Evolutionary conservation across 2,329 filamentous ascomycete genomes (phyloP), one percentile per base, ranked within the genome.

Genomic region (Cladosporium halotolerans): DNA sequence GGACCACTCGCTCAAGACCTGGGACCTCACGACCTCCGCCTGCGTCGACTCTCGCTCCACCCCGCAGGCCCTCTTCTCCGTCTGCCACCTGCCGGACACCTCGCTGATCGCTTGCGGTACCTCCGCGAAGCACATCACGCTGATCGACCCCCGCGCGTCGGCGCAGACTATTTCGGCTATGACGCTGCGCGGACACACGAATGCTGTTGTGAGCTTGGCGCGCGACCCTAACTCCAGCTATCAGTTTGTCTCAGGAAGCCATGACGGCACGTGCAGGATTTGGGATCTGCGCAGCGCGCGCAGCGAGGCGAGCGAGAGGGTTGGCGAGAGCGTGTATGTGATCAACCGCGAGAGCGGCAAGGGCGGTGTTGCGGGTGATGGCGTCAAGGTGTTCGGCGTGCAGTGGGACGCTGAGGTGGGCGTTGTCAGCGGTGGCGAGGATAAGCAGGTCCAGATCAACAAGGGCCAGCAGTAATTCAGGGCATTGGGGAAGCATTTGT

Each of bases 361-460:
- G 14, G 43, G 45, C n/a, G 51, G 43, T 14, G 40, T 52, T 46
- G 51, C 39, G 85, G 83, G 7, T 2, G 88, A 93, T 55, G 90
- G 90, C 19, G 82, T 85, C 57, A 97, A 97, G 79, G 89, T 99
- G 45, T 89, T 97, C 70, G 81, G 83, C 33, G 88, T 97, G 4
- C 80, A 78, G 55, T 99, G 93, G 93, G 88, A 96, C 70, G 76
- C 79, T 68, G 81, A 83, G 6, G 83, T 95, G 66, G 95, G 93
- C 1, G 92, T 99, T 67, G 86, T 96, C 42, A 95, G 88, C 65
- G 90, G 78, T 41, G 90, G 92, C 13, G 91, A 97, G 78, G 93
- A 99, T 68, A 96, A 93, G 75, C 84, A 82, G 74, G 84, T 99
- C 63, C 93, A 99, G 76, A 83, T 99, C 56, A 96, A 99, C 71